Evolutionary conservation across 202 grass and related monocot species (phyloP), one percentile per base, ranked within the genome.

Genomic region (Hordeum pubiflorum): DNA sequence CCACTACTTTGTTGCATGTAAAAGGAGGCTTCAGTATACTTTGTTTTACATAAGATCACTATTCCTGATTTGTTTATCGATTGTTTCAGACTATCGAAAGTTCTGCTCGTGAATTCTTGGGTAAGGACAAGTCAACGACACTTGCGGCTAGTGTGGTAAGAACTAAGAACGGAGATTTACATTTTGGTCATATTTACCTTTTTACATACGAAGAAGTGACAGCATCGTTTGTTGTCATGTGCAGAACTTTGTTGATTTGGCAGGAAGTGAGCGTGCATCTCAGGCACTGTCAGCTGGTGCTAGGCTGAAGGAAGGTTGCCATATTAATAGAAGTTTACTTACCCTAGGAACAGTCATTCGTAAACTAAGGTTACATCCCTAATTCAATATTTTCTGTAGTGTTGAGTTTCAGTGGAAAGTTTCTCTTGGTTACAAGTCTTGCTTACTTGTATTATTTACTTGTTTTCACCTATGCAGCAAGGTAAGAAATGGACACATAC

Each of bases 241-340:
- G 84, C 80, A 99, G 92, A 95, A 93, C 76, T 99, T 99, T 83
- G 87, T 99, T 88, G 96, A 99, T 95, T 88, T 99, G 70, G 90
- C 92, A 73, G 96, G 92, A 83, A 99, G 96, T 69, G 92, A 99
- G 50, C 92, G 92, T 33, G 89, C 89, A 78, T 95, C 92, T 88
- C 96, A 99, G 69, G 86, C 96, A 86, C 86, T 91, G 43, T 99
- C 96, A 63, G 85, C 86, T 81, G 96, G 92, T 81, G 77, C 88
- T 76, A 91, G 92, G 74, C 83, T 98, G 57, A 95, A 98, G 84
- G 96, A 99, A 88, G 96, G 96, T 72, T 99, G 92, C 29, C 96
- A 99, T 59, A 99, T 99, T 78, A 99, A 99, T 87, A 90, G 89
- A 83, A 99, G 92, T 89, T 84, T 99, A 65, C 88, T 99, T 65